Percentiles rank a stretch among this genome's conserved stretches.
These are phyloP conservation scores for Echium plantagineum DNA, from an alignment of 257 asterid species.

Conservation along the genomic window DNA sequence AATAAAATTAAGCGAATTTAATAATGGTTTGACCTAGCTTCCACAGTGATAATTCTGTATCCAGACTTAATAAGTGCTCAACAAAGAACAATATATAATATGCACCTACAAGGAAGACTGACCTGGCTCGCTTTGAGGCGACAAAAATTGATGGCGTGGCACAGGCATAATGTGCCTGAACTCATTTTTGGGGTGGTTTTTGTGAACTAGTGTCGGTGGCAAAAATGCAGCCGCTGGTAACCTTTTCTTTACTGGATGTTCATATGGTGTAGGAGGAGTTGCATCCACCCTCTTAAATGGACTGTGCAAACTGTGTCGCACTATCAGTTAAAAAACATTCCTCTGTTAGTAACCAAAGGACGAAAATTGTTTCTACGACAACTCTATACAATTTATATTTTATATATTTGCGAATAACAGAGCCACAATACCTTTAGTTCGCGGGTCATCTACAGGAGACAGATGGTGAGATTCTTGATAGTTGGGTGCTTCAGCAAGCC, in stretches of 20 bases:
- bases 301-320: constrained; percentile 11
- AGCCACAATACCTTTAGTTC: constrained; percentile 20
- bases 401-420: neutral
- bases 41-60: neutral
- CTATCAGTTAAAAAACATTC: constrained; percentile 18
- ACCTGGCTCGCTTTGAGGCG: constrained; percentile 32
- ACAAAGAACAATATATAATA: neutral
- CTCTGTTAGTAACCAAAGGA: neutral
- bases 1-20: too few species aligned
- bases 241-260: constrained; percentile 20
- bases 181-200: constrained; percentile 28
- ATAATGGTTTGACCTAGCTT: too few species aligned
- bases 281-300: constrained; percentile 17
- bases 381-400: neutral
- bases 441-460: constrained; percentile 20
- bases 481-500: constrained; percentile 19
- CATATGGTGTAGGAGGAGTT: constrained; percentile 15
- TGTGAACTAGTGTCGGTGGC: constrained; percentile 18
- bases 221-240: constrained; percentile 21
- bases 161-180: constrained; percentile 27
- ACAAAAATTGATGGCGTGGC: constrained; percentile 23
- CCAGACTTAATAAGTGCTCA: neutral
- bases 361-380: neutral
- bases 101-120: constrained; percentile 1
- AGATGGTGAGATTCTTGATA: constrained; percentile 16